Evolutionary conservation across 805 yeast species (phyloP), one percentile per base, ranked within the genome.

Genomic region (Deakozyma indianensis): DNA sequence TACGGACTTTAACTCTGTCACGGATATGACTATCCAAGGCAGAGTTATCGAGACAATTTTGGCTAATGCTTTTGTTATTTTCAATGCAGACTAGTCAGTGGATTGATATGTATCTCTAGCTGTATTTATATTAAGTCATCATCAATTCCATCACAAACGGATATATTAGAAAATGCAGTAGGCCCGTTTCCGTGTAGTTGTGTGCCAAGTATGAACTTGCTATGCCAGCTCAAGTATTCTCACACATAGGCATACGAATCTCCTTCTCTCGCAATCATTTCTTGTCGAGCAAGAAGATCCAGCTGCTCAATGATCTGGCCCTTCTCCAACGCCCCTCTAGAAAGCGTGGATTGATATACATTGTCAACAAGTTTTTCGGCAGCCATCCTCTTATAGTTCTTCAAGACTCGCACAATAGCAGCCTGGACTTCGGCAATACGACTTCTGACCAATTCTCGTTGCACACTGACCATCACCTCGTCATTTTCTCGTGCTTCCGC

Each of bases 41-140:
- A 73, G 74, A 47, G 83, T 86, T 3, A 75, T 92, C 53, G 95
- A 88, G 59, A 90, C 87, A 48, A 73, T 92, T 56, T 77, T 90
- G 64, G 63, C 72, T 48, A 86, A 86, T 55, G 90, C 95, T 5
- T 80, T 77, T 50, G 94, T 84, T 49, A 88, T 92, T 25, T 77
- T 77, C 57, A 83, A 77, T 52, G 77, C 80, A 2, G 83, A 77
- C 54, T 59, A 49, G 41, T 7, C 14, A 9, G 7, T 9, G 7
- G 28, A 9, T 25, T 3, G 46, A 11, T 32, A 11, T 32, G 38
- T 32, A 32, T 7, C 18, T 32, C 7, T 23, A 23, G 25, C 7
- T n/a, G 20, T 49, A 20, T 38, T 48, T 41, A 29, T 29, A 9
- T 9, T 15, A 3, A n/a, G n/a, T n/a, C n/a, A n/a, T n/a, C n/a